Conservation (phyloP, 2,329 filamentous ascomycete species). For the Fusarium poae region DNA sequence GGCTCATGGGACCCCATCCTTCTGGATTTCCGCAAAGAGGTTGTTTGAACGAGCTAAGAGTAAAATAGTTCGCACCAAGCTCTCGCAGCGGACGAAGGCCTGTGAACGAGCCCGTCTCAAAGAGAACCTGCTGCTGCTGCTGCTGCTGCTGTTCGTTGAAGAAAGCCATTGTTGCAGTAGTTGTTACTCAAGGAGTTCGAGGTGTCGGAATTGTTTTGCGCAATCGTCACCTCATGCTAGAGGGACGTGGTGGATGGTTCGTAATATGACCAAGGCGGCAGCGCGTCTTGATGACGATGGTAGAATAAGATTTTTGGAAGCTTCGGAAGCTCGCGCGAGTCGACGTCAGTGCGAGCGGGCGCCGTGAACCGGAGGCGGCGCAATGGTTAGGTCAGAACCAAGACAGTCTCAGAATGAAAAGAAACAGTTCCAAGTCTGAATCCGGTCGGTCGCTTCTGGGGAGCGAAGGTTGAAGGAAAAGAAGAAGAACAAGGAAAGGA, state of each 20-base stretch:
- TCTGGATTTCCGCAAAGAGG: constrained; percentile 89
- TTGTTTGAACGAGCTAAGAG: constrained; percentile 67
- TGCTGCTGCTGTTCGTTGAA: constrained; percentile 61
- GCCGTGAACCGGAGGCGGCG: constrained; percentile 16
- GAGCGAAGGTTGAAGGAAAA: constrained; percentile 11
- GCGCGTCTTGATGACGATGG: constrained; percentile 31
- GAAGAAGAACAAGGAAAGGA: background rate
- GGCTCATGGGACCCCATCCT: constrained; percentile 95
- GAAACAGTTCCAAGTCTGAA: constrained; percentile 13
- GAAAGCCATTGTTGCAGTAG: constrained; percentile 48
- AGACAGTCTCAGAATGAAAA: constrained; percentile 18
- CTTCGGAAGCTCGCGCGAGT: constrained; percentile 35
- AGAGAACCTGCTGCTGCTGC: constrained; percentile 64
- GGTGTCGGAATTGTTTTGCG: constrained; percentile 58
- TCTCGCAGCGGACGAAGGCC: constrained; percentile 65
- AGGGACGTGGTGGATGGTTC: constrained; percentile 14
- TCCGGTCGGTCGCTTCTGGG: constrained; percentile 20
- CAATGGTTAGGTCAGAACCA: constrained; percentile 19
- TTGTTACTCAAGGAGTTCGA: constrained; percentile 21
- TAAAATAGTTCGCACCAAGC: constrained; percentile 72
- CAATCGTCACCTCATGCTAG: constrained; percentile 56
- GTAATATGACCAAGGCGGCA: constrained; percentile 20
- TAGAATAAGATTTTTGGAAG: constrained; percentile 24
- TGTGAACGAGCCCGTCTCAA: constrained; percentile 71
- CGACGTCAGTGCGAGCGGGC: constrained; percentile 33